A percentile compares a stretch with the other conserved stretches of the same genome.
Conservation (phyloP, 1,284 basidiomycete species). For the Neotropicomus parvogracilis region DNA sequence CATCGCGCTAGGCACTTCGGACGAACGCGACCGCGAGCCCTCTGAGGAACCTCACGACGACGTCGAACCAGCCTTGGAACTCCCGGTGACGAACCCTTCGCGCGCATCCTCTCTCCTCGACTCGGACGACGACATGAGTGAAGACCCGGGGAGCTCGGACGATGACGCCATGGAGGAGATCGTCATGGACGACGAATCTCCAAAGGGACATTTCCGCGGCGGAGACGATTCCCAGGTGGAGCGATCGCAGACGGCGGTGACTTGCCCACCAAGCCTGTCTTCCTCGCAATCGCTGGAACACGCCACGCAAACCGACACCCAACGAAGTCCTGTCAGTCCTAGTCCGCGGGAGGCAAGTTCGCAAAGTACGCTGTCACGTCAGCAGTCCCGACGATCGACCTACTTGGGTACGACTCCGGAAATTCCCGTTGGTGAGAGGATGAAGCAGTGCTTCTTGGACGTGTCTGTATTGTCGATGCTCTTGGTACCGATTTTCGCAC, state of each 20-base stretch:
- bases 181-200: constrained; percentile 60
- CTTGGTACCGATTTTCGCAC: constrained; percentile 45
- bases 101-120: constrained; percentile 57
- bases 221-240: constrained; percentile 24
- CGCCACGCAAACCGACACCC: constrained; percentile 25
- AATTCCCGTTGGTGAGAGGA: constrained; percentile 63
- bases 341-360: constrained; percentile 37
- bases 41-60: constrained; percentile 60
- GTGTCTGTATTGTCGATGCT: constrained; percentile 69
- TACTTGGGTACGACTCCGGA: constrained; percentile 31
- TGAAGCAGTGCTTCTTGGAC: constrained; percentile 76
- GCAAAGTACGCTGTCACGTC: constrained; percentile 45
- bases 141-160: constrained; percentile 66
- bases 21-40: constrained; percentile 50
- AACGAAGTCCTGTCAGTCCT: constrained; percentile 20
- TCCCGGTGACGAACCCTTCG: constrained; percentile 64
- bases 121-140: constrained; percentile 75
- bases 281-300: constrained; percentile 30
- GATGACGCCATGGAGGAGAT: constrained; percentile 78
- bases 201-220: constrained; percentile 27
- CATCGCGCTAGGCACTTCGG: constrained; percentile 58
- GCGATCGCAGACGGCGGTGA: constrained; percentile 23
- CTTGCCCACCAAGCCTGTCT: constrained; percentile 30
- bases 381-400: constrained; percentile 48
- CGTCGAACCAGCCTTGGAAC: constrained; percentile 63